Base-by-base conservation (phyloP, 148 eudicot genomes). In the Rhododendron molle region DNA sequence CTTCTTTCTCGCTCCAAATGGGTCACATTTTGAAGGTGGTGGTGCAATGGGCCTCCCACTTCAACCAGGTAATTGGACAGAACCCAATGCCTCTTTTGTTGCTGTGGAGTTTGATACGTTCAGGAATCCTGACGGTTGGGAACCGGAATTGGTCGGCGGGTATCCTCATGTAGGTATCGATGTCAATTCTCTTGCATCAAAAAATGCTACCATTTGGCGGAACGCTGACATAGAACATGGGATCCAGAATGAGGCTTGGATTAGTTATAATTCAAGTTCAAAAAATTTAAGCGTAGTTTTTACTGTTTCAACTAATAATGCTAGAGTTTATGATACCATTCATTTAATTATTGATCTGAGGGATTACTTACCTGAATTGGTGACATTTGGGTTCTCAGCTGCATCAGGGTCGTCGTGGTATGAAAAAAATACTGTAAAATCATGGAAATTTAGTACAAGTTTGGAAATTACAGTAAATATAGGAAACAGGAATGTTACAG, bases 31-130 rank as follows among this genome's bases (percentile, higher is more conserved):
- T 34, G 5, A 9, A 23, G 30, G 47, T 4, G 15, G 23, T 12
- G 84, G 52, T 23, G 52, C 52, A 9, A 20, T 82, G 26, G 84
- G 74, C 23, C 84, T 82, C 44, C 73, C 84, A 9, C 4, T 40
- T 7, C 18, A 36, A 32, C 34, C 34, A 32, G 34, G 34, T 32
- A 32, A 32, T 32, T 32, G 34, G 34, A 32, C 34, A 32, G 34
- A 32, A 32, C 34, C 34, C 34, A 32, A 32, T 32, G 34, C 34
- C 34, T 32, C 34, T 32, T 32, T 32, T 32, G 34, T 89, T 15
- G 91, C 89, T 0, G 88, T 86, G 26, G 90, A 89, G 44, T 83
- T 86, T 32, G 65, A 83, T 36, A 67, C 81, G 26, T 47, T 7
- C 8, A 2, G 0, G 23, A 62, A 80, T 60, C 6, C 6, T 40